phyloP scores from a whole-genome alignment of 768 basidiomycete species.

The Agaricus subrufescens region DNA sequence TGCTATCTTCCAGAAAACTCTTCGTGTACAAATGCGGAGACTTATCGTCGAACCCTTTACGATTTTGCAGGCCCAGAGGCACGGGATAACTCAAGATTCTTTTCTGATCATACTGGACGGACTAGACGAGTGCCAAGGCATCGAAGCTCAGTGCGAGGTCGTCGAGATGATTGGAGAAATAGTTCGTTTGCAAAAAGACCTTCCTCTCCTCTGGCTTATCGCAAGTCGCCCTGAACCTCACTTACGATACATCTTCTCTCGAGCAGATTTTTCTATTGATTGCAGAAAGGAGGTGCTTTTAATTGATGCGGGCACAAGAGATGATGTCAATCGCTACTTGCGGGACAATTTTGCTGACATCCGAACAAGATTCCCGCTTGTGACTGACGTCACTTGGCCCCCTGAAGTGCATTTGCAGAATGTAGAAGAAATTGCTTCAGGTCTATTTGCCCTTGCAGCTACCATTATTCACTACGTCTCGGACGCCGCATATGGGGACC shows the following conservation, averaged over 20 bases:
- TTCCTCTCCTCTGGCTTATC: too few species aligned
- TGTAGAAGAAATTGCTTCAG: not conserved
- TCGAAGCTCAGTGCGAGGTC: not conserved
- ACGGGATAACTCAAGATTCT: not conserved
- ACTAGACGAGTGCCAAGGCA: slow-evolving; percentile 7
- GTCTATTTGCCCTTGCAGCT: not conserved
- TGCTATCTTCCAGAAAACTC: not conserved
- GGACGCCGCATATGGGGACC: not conserved
- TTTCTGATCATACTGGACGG: slow-evolving; percentile 6
- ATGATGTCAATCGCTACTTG: too few species aligned
- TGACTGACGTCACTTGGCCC: not conserved
- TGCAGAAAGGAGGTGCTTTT: too few species aligned
- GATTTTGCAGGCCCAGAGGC: not conserved
- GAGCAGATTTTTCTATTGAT: too few species aligned
- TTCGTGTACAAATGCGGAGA: not conserved
- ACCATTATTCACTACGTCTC: not conserved
- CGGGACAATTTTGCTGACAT: too few species aligned
- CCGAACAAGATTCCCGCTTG: too few species aligned
- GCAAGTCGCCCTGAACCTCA: too few species aligned
- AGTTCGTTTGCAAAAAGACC: too few species aligned
- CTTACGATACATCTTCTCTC: too few species aligned
- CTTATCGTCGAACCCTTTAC: slow-evolving; percentile 6
- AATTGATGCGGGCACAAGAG: too few species aligned
- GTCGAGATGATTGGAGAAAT: not conserved
- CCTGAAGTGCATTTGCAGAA: not conserved